Percentiles rank a stretch among this genome's conserved stretches.
Conservation (phyloP, 352 stramenopile genomes). For the Globisporangium mamillatum region DNA sequence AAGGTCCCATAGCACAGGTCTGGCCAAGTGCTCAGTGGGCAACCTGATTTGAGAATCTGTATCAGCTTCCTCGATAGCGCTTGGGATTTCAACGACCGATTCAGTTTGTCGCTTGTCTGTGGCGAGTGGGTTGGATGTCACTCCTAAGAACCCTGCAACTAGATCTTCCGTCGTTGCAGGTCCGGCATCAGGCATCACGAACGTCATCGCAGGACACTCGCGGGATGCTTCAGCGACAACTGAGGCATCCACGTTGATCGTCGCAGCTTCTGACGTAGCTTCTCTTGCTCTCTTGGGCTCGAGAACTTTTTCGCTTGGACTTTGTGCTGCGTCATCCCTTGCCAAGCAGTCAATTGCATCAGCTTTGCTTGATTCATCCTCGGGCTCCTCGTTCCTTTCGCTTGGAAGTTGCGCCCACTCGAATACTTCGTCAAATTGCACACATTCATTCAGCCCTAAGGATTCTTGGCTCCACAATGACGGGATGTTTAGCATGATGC, state of each 20-base stretch:
- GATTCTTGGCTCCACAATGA: slow-evolving; percentile 27
- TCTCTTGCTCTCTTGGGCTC: background rate
- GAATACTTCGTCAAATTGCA: slow-evolving; percentile 17
- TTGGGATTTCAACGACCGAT: background rate
- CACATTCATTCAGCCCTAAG: slow-evolving; percentile 1
- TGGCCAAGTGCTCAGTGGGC: slow-evolving; percentile 31
- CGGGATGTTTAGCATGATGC: slow-evolving; percentile 29
- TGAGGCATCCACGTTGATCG: background rate
- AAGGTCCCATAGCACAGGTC: slow-evolving; percentile 45
- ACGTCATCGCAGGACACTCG: background rate
- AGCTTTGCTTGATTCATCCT: background rate
- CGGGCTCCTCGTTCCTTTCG: background rate
- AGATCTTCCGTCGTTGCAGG: slow-evolving; percentile 16
- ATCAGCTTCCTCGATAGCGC: background rate
- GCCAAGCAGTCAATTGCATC: background rate
- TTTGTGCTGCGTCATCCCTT: background rate
- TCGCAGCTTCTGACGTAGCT: background rate
- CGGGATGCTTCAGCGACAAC: background rate
- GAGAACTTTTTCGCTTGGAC: background rate
- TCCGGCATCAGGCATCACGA: slow-evolving; percentile 2
- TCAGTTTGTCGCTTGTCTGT: background rate
- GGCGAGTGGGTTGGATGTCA: background rate
- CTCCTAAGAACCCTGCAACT: slow-evolving; percentile 13
- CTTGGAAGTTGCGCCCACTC: background rate
- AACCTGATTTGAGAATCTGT: slow-evolving; percentile 12